A percentile compares a stretch with the other conserved stretches of the same genome.
phyloP scores from a whole-genome alignment of 768 basidiomycete species.

The Boletellus ananas region DNA sequence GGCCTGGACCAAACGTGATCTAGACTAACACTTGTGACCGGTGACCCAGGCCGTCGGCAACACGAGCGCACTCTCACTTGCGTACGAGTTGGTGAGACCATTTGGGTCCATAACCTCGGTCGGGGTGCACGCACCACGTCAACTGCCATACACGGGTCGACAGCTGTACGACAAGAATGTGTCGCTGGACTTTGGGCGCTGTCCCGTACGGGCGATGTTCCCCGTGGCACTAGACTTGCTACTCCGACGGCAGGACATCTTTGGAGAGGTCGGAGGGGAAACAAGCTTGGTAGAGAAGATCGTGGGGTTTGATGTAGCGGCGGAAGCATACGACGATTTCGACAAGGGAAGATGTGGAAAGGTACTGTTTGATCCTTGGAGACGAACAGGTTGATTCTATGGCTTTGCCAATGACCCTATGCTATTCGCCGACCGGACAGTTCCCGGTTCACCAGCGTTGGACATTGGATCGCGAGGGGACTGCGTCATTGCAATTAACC shows the following conservation, averaged over 20 bases:
- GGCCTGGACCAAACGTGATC: not conserved
- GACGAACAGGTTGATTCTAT: constrained; percentile 16
- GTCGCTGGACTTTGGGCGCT: constrained; percentile 76
- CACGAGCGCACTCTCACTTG: constrained; percentile 55
- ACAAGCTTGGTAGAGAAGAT: constrained; percentile 65
- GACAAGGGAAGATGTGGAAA: constrained; percentile 74
- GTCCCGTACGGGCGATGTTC: constrained; percentile 76
- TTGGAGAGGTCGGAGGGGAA: constrained; percentile 63
- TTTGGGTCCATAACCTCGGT: constrained; percentile 76
- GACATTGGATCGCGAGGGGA: too few species aligned
- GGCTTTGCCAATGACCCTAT: too few species aligned
- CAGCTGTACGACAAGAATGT: constrained; percentile 75
- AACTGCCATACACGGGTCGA: constrained; percentile 51
- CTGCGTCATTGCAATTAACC: too few species aligned
- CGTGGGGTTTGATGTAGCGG: constrained; percentile 56
- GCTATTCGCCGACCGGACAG: too few species aligned
- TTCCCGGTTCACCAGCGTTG: too few species aligned
- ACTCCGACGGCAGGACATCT: constrained; percentile 65
- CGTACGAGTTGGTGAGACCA: constrained; percentile 68
- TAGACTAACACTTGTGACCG: not conserved
- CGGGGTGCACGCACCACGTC: constrained; percentile 59
- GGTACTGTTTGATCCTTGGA: constrained; percentile 75
- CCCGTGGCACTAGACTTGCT: constrained; percentile 67
- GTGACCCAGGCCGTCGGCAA: constrained; percentile 62
- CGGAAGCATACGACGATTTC: constrained; percentile 58